Percentiles rank a stretch among this genome's conserved stretches.
These are phyloP conservation scores for Nemania sp. DNA, from an alignment of 2,329 filamentous ascomycete genomes.

Conservation along the genomic window DNA sequence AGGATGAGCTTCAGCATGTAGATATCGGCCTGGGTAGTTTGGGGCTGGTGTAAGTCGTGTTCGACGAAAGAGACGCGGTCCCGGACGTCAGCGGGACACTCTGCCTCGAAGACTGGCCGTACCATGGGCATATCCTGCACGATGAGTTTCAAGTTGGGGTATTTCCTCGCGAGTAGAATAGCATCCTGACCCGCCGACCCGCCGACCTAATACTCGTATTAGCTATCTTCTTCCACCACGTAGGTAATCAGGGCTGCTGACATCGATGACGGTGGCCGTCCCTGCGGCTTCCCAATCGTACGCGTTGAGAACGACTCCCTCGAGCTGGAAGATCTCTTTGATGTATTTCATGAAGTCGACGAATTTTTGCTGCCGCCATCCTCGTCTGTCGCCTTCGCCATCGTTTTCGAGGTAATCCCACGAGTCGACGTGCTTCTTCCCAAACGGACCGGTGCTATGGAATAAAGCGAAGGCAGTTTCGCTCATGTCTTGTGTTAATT, in stretches of 20 bases:
- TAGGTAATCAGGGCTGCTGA: constrained; percentile 45
- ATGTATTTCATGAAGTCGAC: constrained; percentile 56
- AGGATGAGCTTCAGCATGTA: constrained; percentile 67
- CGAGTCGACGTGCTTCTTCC: constrained; percentile 49
- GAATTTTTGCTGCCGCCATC: constrained; percentile 56
- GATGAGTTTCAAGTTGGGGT: constrained; percentile 56
- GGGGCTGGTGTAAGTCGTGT: constrained; percentile 57
- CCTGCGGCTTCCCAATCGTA: constrained; percentile 55
- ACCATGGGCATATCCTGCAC: constrained; percentile 60
- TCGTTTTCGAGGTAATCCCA: constrained; percentile 58
- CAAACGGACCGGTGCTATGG: constrained; percentile 50
- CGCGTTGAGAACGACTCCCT: constrained; percentile 50
- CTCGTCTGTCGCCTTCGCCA: constrained; percentile 54
- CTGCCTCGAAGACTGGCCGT: constrained; percentile 52
- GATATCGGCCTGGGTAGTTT: constrained; percentile 58
- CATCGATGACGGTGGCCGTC: constrained; percentile 56
- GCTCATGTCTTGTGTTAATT: constrained; percentile 51
- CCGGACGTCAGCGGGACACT: constrained; percentile 51
- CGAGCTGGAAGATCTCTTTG: constrained; percentile 56
- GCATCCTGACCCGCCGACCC: constrained; percentile 58
- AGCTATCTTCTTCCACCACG: constrained; percentile 12
- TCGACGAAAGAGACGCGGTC: constrained; percentile 53
- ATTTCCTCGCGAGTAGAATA: constrained; percentile 56
- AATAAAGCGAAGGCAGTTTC: constrained; percentile 55
- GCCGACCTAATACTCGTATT: constrained; percentile 51